Evolutionary conservation across 164 flowering plant species (phyloP).

Genomic region (Piper longum): DNA sequence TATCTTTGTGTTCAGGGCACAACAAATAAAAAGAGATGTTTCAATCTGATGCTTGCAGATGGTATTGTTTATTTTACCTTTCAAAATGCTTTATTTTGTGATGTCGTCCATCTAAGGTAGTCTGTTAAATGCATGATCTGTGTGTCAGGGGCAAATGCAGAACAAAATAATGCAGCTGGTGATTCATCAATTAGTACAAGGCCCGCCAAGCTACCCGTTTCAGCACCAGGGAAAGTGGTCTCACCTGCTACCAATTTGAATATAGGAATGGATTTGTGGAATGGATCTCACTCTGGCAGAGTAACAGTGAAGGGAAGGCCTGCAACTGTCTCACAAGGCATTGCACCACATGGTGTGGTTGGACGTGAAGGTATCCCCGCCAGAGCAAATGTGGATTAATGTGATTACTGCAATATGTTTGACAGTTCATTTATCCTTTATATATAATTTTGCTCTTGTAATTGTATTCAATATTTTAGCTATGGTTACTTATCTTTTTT

Average conservation of each 20-base stretch:
- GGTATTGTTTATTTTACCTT: constrained; percentile 23
- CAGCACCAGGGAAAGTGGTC: constrained; percentile 55
- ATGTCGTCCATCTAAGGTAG: neutral
- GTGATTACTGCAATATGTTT: constrained; percentile 13
- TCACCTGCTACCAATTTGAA: constrained; percentile 64
- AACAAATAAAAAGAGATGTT: constrained; percentile 52
- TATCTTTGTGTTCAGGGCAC: constrained; percentile 27
- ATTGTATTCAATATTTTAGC: neutral
- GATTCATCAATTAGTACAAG: constrained; percentile 14
- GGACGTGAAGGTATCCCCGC: constrained; percentile 27
- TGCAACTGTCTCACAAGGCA: constrained; percentile 7
- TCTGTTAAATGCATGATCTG: constrained; percentile 1
- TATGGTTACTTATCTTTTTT: neutral
- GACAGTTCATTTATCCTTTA: too few species aligned
- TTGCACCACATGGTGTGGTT: constrained; percentile 18
- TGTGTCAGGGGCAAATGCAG: constrained; percentile 45
- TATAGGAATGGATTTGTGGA: constrained; percentile 84
- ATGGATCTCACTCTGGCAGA: constrained; percentile 26
- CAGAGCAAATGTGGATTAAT: constrained; percentile 51
- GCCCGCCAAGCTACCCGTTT: constrained; percentile 21
- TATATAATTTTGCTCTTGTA: too few species aligned
- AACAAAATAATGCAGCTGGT: constrained; percentile 1
- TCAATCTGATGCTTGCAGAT: constrained; percentile 75
- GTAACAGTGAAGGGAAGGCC: constrained; percentile 43
- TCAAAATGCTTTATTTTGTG: neutral